Percentiles rank a stretch among this genome's conserved stretches.
These are phyloP conservation scores for Leccinum uliginosum DNA, from an alignment of 768 basidiomycete genomes.

Conservation along the genomic window DNA sequence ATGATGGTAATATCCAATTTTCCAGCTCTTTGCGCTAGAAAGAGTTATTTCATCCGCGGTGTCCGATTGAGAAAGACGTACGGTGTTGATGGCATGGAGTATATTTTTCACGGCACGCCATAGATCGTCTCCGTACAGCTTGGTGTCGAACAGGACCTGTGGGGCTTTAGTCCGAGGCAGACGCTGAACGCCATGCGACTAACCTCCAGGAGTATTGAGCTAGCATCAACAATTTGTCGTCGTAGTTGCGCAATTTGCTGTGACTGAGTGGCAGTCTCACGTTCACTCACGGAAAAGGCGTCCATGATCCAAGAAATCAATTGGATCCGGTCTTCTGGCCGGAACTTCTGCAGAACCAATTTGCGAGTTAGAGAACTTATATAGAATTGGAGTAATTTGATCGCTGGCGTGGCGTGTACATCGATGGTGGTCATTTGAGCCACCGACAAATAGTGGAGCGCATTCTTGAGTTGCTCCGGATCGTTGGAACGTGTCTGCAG, in stretches of 20 bases:
- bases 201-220: constrained; percentile 42
- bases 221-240: constrained; percentile 48
- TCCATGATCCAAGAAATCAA: constrained; percentile 46
- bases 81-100: constrained; percentile 20
- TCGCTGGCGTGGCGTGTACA: constrained; percentile 38
- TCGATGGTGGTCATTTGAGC: constrained; percentile 41
- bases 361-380: constrained; percentile 40
- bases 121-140: constrained; percentile 18
- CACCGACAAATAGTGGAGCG: constrained; percentile 45
- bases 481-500: constrained; percentile 32
- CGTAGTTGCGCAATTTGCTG: constrained; percentile 34
- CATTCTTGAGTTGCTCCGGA: constrained; percentile 30
- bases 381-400: constrained; percentile 52
- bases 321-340: constrained; percentile 38
- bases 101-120: constrained; percentile 25
- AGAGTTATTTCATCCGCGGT: constrained; percentile 23
- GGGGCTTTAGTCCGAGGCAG: constrained; percentile 3
- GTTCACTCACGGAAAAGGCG: constrained; percentile 38
- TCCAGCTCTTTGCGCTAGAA: constrained; percentile 40
- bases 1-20: constrained; percentile 40
- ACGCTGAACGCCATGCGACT: constrained; percentile 19
- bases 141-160: constrained; percentile 23
- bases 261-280: constrained; percentile 19
- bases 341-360: constrained; percentile 43
- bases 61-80: constrained; percentile 17